Base-by-base conservation (phyloP, 192 early-diverging fungal genomes). In the Podila horticola region DNA sequence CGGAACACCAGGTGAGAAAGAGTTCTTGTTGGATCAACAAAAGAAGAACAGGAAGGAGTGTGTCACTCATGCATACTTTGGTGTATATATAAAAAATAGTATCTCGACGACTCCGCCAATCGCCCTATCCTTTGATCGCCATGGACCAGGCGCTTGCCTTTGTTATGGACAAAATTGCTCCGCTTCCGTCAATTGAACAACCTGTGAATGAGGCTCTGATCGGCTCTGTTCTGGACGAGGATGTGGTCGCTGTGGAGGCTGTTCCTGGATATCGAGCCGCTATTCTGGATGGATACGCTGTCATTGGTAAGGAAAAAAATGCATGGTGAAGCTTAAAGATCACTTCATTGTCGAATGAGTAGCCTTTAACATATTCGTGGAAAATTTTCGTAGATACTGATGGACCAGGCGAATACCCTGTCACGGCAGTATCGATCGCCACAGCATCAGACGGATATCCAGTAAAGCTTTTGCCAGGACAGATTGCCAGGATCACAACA, bases 241-340 rank as follows among this genome's bases (percentile, higher is more conserved):
- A 96, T 82, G 92, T 96, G 0, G 58, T 85, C 2, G 90, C 94
- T 2, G 69, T 52, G 19, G 94, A 95, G 59, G 79, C 89, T 51
- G 95, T 99, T 2, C 97, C 97, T 4, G 93, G 85, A 12, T 98
- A 93, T 73, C 88, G 91, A 3, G 96, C 97, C 12, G 93, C 94
- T 1, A 91, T 97, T 33, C 91, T 99, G 34, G 97, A 99, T 84
- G 97, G 97, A 17, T 99, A 99, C 82, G 96, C 97, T 2, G 93
- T 99, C 45, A 74, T 92, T 72, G 84, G 93, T 93, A 90, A 71
- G 67, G 24, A 24, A 36, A 67, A 58, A 8, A 28, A 5, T 11
- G n/a, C 34, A 26, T 15, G 1, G 1, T 17, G 41, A 45, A 45
- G 15, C 41, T 41, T 8, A 45, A 45, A 4, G 12, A 15, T 45